A percentile compares a stretch with the other conserved stretches of the same genome.
These are phyloP conservation scores for Amphibolis antarctica DNA, from an alignment of 106 monocot genomes.

Conservation along the genomic window DNA sequence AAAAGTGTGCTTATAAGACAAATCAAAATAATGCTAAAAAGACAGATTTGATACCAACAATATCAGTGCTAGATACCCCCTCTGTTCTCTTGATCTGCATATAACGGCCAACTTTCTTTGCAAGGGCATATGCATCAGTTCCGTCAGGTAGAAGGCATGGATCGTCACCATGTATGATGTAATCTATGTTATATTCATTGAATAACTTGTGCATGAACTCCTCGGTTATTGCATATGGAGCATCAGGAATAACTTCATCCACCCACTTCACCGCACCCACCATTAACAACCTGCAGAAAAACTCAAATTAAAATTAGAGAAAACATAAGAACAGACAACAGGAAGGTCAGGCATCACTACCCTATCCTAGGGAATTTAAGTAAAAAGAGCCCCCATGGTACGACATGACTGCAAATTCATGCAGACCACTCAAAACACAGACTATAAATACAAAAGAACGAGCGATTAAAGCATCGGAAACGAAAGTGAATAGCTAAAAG, in stretches of 20 bases:
- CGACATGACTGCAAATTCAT: too few species aligned
- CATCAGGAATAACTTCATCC: slow-evolving; percentile 85
- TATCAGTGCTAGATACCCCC: slow-evolving; percentile 91
- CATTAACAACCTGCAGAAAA: slow-evolving; percentile 67
- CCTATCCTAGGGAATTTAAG: too few species aligned
- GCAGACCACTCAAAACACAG: too few species aligned
- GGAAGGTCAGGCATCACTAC: too few species aligned
- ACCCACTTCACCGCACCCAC: slow-evolving; percentile 95
- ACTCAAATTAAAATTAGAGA: background rate
- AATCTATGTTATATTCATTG: slow-evolving; percentile 63
- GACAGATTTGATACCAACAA: slow-evolving; percentile 53
- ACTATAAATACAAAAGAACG: too few species aligned
- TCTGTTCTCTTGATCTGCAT: slow-evolving; percentile 79
- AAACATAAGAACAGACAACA: too few species aligned
- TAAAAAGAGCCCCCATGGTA: too few species aligned
- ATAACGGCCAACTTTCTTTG: slow-evolving; percentile 77
- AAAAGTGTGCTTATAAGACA: background rate
- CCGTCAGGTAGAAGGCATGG: slow-evolving; percentile 83
- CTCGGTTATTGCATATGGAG: slow-evolving; percentile 95
- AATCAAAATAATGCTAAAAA: background rate
- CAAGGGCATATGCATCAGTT: slow-evolving; percentile 96
- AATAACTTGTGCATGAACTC: slow-evolving; percentile 89
- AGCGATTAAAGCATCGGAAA: too few species aligned
- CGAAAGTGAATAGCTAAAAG: too few species aligned
- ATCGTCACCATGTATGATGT: slow-evolving; percentile 81